These are phyloP conservation scores for Teunomyces cretensis DNA, from an alignment of 805 yeast species.

Conservation along the genomic window DNA sequence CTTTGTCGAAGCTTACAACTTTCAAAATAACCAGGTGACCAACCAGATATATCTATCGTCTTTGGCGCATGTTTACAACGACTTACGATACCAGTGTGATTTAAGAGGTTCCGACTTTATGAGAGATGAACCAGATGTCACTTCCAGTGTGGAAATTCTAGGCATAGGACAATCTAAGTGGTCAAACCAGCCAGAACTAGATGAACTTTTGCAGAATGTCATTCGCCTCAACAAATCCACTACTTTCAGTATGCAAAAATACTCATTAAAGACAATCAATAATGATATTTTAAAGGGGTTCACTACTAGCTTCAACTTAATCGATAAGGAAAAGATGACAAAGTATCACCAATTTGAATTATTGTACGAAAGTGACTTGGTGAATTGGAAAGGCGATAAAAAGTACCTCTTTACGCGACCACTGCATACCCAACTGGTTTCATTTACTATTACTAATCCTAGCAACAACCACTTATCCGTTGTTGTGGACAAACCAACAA, in stretches of 20 bases:
- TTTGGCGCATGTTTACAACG: conserved; percentile 54
- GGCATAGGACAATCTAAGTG: conserved; percentile 27
- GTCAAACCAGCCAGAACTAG: conserved; percentile 30
- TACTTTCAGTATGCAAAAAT: neutral
- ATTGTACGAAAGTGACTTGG: conserved; percentile 19
- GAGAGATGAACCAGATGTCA: neutral
- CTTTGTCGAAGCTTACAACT: conserved; percentile 38
- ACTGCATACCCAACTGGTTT: neutral
- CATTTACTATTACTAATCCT: neutral
- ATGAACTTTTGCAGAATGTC: conserved; percentile 30
- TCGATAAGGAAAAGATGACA: conserved; percentile 20
- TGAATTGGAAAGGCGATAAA: conserved; percentile 18
- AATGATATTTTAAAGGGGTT: neutral
- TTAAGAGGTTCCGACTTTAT: conserved; percentile 23
- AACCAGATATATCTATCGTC: conserved; percentile 44
- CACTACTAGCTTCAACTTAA: conserved; percentile 14
- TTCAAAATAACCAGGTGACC: neutral
- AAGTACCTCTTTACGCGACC: conserved; percentile 15
- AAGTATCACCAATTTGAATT: conserved; percentile 15
- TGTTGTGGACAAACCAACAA: too few relatives aligned
- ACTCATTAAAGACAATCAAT: neutral
- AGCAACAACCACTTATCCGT: too few relatives aligned
- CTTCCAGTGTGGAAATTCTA: conserved; percentile 6
- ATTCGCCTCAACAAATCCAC: conserved; percentile 18
- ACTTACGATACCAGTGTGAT: conserved; percentile 53